Evolutionary conservation across 2,329 filamentous ascomycete species (phyloP), one percentile per base, ranked within the genome.

Genomic region (Aspergillus caelatus): DNA sequence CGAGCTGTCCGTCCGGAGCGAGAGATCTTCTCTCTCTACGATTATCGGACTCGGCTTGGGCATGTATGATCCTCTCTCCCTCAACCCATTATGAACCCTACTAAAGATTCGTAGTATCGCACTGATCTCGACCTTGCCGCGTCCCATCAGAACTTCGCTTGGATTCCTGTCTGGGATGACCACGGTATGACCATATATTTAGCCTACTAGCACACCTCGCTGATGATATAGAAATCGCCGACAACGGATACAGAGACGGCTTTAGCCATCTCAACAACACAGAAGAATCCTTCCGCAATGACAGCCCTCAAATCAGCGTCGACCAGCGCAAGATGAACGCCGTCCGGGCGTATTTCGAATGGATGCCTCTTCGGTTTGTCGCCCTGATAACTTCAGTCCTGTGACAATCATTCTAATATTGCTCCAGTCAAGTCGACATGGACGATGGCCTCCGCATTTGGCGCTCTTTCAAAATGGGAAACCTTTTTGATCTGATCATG

Each of bases 281-380:
- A 11, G 88, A 90, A 70, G 83, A 85, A 9, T 89, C 86, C 0
- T 92, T 91, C 76, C 72, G 86, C 32, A 80, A 83, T 55, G 83
- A 86, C 61, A 84, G 84, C 1, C 62, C 65, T 4, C 80, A 82
- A 16, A 82, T 91, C n/a, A 86, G 83, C 36, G 86, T 91, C n/a
- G 89, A 91, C 67, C 86, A 90, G 72, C 84, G 89, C 66, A 92
- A 91, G 79, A 88, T 90, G 82, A 90, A 91, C 59, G 89, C 89
- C 1, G 89, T 92, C 2, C 82, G 89, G 43, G 88, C 89, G 1
- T 90, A 90, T 70, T 90, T 90, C 63, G 88, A 90, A 72, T 89
- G 87, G 86, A 85, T 86, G 83, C 85, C 85, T 2, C 84, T 87
- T 65, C 80, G 85, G 67, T 80, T 64, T 59, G 72, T 71, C 2